Base-by-base conservation (phyloP, 2,329 filamentous ascomycete species). In the Hypoxylon sp. region DNA sequence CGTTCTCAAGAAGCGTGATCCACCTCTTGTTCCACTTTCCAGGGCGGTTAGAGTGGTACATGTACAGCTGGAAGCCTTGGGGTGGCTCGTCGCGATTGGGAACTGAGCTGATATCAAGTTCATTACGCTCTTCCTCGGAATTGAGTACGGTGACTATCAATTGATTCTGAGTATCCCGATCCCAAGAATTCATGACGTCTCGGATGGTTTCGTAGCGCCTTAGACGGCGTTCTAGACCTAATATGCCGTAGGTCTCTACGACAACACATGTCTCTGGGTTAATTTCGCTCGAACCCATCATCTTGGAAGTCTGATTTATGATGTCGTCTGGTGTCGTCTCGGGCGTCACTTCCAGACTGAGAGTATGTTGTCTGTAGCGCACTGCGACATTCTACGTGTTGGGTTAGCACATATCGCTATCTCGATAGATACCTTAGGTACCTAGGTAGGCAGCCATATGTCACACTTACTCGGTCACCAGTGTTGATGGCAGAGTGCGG, bases 151-250 rank as follows among this genome's bases (percentile, higher is more conserved):
- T 80, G 20, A 97, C 83, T 16, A 91, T 80, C 12, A 98, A 82
- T 6, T 85, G 83, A 73, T 97, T 96, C 71, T 93, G 90, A 2
- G 85, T 83, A 76, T 97, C 93, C 44, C 85, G 83, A 65, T 97
- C 92, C 95, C 95, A 98, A 0, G 93, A 96, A 76, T 97, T 96
- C 85, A 97, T 87, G 20, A 97, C 87, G 73, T 97, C 93, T 64
- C 93, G 88, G 30, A 98, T 86, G 66, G 88, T 88, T 80, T 98
- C 95, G 75, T 97, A 97, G 38, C 89, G 89, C 40, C 95, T 90
- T 24, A 98, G 80, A 0, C 92, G 91, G 38, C 95, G 88, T 76
- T 96, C 92, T 1, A 98, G 83, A 28, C 93, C 93, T 0, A 96
- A 84, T 45, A 89, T 85, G 18, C 84, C 81, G 76, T 93, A 97